Evolutionary conservation across 2,329 filamentous ascomycete species (phyloP), one percentile per base, ranked within the genome.

Genomic region (Fusarium zealandicum): DNA sequence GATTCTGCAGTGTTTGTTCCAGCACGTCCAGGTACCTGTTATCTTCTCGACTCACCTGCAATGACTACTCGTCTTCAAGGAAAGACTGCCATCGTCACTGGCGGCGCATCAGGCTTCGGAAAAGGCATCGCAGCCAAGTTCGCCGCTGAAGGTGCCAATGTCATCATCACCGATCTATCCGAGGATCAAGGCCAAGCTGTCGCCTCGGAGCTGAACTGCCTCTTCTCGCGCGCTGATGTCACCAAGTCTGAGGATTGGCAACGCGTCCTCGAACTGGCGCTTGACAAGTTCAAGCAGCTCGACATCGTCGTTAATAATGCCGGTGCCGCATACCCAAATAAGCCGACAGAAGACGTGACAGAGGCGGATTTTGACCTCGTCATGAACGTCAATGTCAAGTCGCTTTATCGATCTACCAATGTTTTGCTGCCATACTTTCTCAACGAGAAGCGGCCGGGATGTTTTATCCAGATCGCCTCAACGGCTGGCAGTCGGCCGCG

Each of bases 321-420:
- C 1, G 84, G 85, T 0, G 78, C 77, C 1, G 78, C 80, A 2
- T 87, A 88, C 67, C 60, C 68, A 11, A 87, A 87, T 66, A 87
- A 87, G 75, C 79, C 85, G 1, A 88, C 86, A 0, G 72, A 80
- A 22, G 78, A 85, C 1, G 87, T 90, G 3, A 87, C 84, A 0
- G 85, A 89, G 46, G 76, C 78, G 5, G 87, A 90, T 40, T 90
- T 87, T 55, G 85, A 90, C 62, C 76, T 80, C 38, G 83, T 87
- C 31, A 87, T 90, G 69, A 80, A 81, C 47, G 85, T 90, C 55
- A 90, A 90, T 60, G 85, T 90, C 56, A 88, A 87, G 72, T 82
- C 82, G 3, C 79, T 90, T 38, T 90, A 82, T 69, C 70, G 84
- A 16, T 85, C 84, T 0, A 82, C 83, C 2, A 78, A 78, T 47